Conservation (phyloP, 768 basidiomycete genomes). For the Suillus alpinus region DNA sequence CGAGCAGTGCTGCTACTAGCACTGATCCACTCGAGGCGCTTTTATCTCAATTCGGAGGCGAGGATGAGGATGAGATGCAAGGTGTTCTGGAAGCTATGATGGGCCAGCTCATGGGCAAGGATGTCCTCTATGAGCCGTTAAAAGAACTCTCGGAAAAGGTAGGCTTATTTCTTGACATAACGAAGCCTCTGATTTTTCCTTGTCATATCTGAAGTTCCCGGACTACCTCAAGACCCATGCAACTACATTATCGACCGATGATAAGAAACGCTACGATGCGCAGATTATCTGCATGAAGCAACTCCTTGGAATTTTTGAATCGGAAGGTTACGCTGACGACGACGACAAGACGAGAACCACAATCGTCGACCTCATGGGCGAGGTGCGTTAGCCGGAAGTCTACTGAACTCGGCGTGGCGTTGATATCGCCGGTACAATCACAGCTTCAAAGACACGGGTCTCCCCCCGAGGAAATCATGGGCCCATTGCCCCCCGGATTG, state of each 20-base stretch:
- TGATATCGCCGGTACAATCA: background rate
- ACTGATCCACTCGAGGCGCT: slow-evolving; percentile 50
- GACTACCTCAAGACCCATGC: slow-evolving; percentile 62
- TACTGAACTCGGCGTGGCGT: background rate
- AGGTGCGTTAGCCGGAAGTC: slow-evolving; percentile 41
- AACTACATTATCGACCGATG: slow-evolving; percentile 49
- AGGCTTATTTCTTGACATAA: slow-evolving; percentile 12
- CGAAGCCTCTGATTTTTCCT: background rate
- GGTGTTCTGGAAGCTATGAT: slow-evolving; percentile 71
- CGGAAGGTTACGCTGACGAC: slow-evolving; percentile 54
- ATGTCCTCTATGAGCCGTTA: slow-evolving; percentile 47
- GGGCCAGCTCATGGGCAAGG: slow-evolving; percentile 31
- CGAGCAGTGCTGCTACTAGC: background rate
- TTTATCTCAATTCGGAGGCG: slow-evolving; percentile 45
- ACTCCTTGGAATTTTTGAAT: slow-evolving; percentile 68
- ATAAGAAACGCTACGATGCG: slow-evolving; percentile 59
- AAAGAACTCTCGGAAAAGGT: slow-evolving; percentile 77
- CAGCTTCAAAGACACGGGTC: slow-evolving; percentile 80
- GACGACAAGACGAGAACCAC: slow-evolving; percentile 42
- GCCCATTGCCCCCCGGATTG: slow-evolving; percentile 72
- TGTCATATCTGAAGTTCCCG: slow-evolving; percentile 57
- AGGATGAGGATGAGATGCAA: slow-evolving; percentile 53
- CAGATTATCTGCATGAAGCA: slow-evolving; percentile 56
- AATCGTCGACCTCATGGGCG: slow-evolving; percentile 70
- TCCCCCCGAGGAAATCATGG: slow-evolving; percentile 82